Percentiles rank a stretch among this genome's conserved stretches.
These are phyloP conservation scores for Didymella sp. DNA, from an alignment of 2,329 filamentous ascomycete species.

Conservation along the genomic window DNA sequence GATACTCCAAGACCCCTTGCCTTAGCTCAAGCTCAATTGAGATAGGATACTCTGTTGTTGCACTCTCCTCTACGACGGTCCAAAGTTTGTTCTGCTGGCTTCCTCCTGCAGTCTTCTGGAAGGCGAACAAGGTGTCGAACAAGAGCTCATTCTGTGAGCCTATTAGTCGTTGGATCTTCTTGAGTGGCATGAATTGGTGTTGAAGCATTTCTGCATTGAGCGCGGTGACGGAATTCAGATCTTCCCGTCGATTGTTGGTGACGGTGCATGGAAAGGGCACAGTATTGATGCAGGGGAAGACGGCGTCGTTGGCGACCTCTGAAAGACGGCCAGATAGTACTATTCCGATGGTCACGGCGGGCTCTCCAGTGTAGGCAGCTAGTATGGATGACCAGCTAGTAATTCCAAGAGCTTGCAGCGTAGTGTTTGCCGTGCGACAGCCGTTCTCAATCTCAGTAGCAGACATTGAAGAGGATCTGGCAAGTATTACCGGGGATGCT, in stretches of 20 bases:
- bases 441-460: slow-evolving; percentile 60
- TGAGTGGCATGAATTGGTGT: slow-evolving; percentile 74
- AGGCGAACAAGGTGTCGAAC: slow-evolving; percentile 87
- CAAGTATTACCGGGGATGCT: slow-evolving; percentile 46
- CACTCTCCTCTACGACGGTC: slow-evolving; percentile 69
- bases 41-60: slow-evolving; percentile 76
- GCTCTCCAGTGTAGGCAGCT: slow-evolving; percentile 77
- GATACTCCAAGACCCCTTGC: slow-evolving; percentile 62
- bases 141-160: slow-evolving; percentile 69
- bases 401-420: slow-evolving; percentile 77
- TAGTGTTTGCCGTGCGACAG: slow-evolving; percentile 67
- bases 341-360: slow-evolving; percentile 76
- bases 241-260: slow-evolving; percentile 59
- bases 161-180: slow-evolving; percentile 75
- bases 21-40: slow-evolving; percentile 79
- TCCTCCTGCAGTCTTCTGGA: slow-evolving; percentile 66
- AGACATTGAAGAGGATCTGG: slow-evolving; percentile 50
- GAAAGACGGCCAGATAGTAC: slow-evolving; percentile 77
- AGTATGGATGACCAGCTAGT: slow-evolving; percentile 80
- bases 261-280: slow-evolving; percentile 73
- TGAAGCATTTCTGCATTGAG: slow-evolving; percentile 70
- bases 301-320: slow-evolving; percentile 63
- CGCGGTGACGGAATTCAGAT: slow-evolving; percentile 69
- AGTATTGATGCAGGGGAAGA: slow-evolving; percentile 83
- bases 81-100: slow-evolving; percentile 55